These are phyloP conservation scores for Priceomyces carsonii DNA, from an alignment of 805 yeast genomes.

Conservation along the genomic window DNA sequence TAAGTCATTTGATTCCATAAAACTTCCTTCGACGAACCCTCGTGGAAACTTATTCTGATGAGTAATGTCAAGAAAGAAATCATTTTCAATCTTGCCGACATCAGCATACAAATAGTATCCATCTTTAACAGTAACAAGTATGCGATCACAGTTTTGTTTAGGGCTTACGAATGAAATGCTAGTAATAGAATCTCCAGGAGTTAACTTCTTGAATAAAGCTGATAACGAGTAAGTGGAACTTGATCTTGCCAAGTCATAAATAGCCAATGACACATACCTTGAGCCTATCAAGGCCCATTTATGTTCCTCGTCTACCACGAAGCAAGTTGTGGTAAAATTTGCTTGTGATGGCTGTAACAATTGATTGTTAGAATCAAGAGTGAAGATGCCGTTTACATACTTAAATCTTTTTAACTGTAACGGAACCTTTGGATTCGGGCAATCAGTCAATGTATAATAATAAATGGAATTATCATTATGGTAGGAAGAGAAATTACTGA, in stretches of 20 bases:
- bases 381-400: constrained; percentile 15
- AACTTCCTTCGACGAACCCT: constrained; percentile 82
- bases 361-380: constrained; percentile 25
- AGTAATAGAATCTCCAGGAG: constrained; percentile 70
- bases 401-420: constrained; percentile 45
- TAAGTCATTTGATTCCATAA: constrained; percentile 39
- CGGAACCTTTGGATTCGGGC: constrained; percentile 66
- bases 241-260: constrained; percentile 44
- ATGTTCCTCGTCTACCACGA: constrained; percentile 40
- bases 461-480: constrained; percentile 16
- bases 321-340: constrained; percentile 58
- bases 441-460: constrained; percentile 52
- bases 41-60: constrained; percentile 66
- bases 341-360: constrained; percentile 44
- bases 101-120: constrained; percentile 54
- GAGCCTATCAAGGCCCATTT: constrained; percentile 64
- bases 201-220: constrained; percentile 46
- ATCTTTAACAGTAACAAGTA: constrained; percentile 61
- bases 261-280: constrained; percentile 63
- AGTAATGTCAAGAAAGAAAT: constrained; percentile 22
- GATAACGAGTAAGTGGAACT: constrained; percentile 18
- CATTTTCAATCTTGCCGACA: constrained; percentile 12
- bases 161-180: constrained; percentile 44
- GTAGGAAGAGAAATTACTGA: constrained; percentile 49
- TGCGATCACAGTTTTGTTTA: constrained; percentile 13